Conservation (phyloP, 2,329 filamentous ascomycete genomes). For the Fusarium solani-melongenae region DNA sequence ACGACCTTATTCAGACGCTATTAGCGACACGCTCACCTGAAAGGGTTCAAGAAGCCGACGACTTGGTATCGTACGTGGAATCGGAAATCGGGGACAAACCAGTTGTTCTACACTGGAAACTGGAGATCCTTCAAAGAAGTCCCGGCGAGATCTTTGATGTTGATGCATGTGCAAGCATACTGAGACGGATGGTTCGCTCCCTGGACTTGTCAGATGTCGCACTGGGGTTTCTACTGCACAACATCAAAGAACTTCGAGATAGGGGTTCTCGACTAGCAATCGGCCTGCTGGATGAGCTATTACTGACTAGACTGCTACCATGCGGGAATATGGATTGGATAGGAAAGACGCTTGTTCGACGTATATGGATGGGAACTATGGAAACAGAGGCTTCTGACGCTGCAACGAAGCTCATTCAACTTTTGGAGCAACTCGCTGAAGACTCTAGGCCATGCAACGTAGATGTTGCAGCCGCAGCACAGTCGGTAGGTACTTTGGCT, state of each 20-base stretch:
- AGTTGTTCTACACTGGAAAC: constrained; percentile 72
- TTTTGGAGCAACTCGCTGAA: constrained; percentile 50
- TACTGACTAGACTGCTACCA: constrained; percentile 66
- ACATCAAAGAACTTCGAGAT: constrained; percentile 72
- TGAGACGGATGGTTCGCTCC: constrained; percentile 70
- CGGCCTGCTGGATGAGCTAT: constrained; percentile 70
- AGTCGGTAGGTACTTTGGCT: constrained; percentile 64
- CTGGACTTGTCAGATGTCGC: constrained; percentile 70
- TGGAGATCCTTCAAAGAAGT: constrained; percentile 70
- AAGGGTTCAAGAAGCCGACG: constrained; percentile 61
- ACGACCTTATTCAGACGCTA: constrained; percentile 68
- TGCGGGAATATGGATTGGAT: constrained; percentile 68
- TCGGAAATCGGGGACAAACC: constrained; percentile 72
- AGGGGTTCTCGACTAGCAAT: constrained; percentile 62
- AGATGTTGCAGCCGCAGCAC: constrained; percentile 73
- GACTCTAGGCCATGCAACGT: constrained; percentile 58
- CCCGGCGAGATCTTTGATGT: constrained; percentile 61
- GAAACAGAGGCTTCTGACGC: constrained; percentile 48
- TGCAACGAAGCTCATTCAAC: constrained; percentile 40
- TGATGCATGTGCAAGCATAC: constrained; percentile 60
- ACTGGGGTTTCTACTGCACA: constrained; percentile 74
- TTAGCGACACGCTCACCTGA: constrained; percentile 60
- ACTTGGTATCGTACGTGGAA: constrained; percentile 71
- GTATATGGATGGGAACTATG: constrained; percentile 72
- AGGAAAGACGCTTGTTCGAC: constrained; percentile 75